These are phyloP conservation scores for Gyrodon lividus DNA, from an alignment of 768 basidiomycete species.

Conservation along the genomic window DNA sequence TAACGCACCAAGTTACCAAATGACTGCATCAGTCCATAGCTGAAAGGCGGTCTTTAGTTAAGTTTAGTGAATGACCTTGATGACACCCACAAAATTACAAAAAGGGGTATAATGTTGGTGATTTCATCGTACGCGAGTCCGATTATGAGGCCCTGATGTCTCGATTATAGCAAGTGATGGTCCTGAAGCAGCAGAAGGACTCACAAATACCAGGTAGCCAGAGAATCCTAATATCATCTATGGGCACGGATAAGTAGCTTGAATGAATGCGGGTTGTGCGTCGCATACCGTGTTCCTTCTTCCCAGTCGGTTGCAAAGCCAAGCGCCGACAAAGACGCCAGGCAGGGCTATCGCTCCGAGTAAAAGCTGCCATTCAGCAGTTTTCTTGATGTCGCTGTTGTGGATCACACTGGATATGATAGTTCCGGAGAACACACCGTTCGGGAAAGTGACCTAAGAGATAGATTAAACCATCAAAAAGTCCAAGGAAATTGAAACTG, in stretches of 20 bases:
- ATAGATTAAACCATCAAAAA: not conserved
- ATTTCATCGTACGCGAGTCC: conserved; percentile 62
- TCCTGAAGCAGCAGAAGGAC: conserved; percentile 8
- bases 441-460: conserved; percentile 65
- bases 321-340: conserved; percentile 52
- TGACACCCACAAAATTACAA: conserved; percentile 59
- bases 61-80: not conserved
- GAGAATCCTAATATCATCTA: conserved; percentile 70
- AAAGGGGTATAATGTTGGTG: conserved; percentile 58
- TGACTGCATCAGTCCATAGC: conserved; percentile 73
- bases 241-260: conserved; percentile 4
- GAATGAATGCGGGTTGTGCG: not conserved
- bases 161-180: not conserved
- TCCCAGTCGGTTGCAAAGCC: conserved; percentile 52
- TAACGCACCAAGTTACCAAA: conserved; percentile 59
- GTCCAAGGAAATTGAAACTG: not conserved
- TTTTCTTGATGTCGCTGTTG: conserved; percentile 51
- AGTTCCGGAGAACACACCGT: conserved; percentile 65
- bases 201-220: conserved; percentile 63
- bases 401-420: conserved; percentile 69
- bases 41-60: conserved; percentile 21
- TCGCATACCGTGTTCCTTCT: conserved; percentile 53
- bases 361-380: conserved; percentile 70
- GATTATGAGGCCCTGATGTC: conserved; percentile 46
- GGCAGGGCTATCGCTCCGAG: conserved; percentile 62